Base-by-base conservation (phyloP, 495 filamentous ascomycete species). In the Penicillium herquei region DNA sequence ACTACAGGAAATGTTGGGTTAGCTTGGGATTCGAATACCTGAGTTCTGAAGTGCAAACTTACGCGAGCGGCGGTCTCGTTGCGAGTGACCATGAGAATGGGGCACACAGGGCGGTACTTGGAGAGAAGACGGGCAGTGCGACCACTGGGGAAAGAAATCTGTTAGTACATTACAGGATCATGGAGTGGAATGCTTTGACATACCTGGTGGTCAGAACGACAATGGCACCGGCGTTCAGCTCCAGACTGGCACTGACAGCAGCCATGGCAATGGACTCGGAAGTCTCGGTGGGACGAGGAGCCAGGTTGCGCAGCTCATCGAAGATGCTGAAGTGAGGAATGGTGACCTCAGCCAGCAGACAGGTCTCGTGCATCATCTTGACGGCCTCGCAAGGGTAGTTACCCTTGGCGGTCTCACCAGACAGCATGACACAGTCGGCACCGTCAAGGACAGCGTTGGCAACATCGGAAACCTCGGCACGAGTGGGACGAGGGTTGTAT, bases 381-480 rank as follows among this genome's bases (percentile, higher is more conserved):
- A 98, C 93, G 47, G 94, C 89, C 78, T 96, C 91, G 51, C 81
- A 79, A 40, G 94, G 94, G 77, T 98, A 98, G 72, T 81, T 86
- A 67, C 94, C 94, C 84, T 98, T 98, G 71, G 94, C 95, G 32
- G 94, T 98, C 82, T 98, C 94, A 56, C 94, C 94, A 46, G 92
- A 96, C 78, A 98, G 82, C 94, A 98, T 98, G 75, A 98, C 94
- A 80, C 94, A 98, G 80, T 98, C 94, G 39, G 93, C 92, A 67
- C 94, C 94, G 65, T 98, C 94, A 35, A 96, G 87, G 52, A 98
- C 92, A 53, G 94, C 94, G 72, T 98, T 98, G 64, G 93, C 94
- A 58, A 98, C 94, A 71, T 98, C 94, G 61, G 90, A 95, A 67
- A 98, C 95, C 79, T 98, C 94, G 52, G 93, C 94, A 74, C 94